Conservation (phyloP, 768 basidiomycete species). For the Baorangia bicolor region DNA sequence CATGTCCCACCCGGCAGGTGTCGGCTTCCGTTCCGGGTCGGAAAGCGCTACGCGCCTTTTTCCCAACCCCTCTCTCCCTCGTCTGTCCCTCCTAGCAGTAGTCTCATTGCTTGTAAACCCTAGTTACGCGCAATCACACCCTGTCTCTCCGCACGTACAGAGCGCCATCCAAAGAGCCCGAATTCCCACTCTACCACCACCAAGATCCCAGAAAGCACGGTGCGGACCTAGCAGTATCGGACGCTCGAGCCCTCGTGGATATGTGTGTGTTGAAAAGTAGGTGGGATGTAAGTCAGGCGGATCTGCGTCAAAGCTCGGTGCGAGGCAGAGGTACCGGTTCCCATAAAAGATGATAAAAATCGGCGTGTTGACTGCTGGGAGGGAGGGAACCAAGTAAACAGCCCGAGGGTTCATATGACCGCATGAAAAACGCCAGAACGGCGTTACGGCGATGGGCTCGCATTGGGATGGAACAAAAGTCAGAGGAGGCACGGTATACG, state of each 20-base stretch:
- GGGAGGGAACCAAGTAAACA: constrained; percentile 11
- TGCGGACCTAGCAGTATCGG: neutral
- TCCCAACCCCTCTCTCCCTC: too few relatives aligned
- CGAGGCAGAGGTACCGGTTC: constrained; percentile 8
- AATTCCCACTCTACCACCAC: neutral
- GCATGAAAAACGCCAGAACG: constrained; percentile 6
- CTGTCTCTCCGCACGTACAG: too few relatives aligned
- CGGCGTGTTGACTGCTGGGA: constrained; percentile 9
- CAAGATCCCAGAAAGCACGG: neutral
- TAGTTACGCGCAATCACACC: too few relatives aligned
- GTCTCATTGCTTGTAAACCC: too few relatives aligned
- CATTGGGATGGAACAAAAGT: neutral
- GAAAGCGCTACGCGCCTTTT: too few relatives aligned
- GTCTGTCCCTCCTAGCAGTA: too few relatives aligned
- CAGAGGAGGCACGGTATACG: constrained; percentile 1
- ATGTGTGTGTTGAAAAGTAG: constrained; percentile 12
- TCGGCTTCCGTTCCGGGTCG: too few relatives aligned
- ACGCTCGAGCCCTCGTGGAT: neutral
- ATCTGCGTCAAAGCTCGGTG: neutral
- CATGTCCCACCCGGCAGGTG: too few relatives aligned
- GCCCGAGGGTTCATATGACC: constrained; percentile 3
- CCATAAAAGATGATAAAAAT: constrained; percentile 9
- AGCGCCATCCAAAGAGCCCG: too few relatives aligned
- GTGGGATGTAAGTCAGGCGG: constrained; percentile 6
- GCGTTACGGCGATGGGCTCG: neutral